Percentiles rank a stretch among this genome's conserved stretches.
Conservation (phyloP, 441 rosid genomes). For the Gossypium davidsonii region DNA sequence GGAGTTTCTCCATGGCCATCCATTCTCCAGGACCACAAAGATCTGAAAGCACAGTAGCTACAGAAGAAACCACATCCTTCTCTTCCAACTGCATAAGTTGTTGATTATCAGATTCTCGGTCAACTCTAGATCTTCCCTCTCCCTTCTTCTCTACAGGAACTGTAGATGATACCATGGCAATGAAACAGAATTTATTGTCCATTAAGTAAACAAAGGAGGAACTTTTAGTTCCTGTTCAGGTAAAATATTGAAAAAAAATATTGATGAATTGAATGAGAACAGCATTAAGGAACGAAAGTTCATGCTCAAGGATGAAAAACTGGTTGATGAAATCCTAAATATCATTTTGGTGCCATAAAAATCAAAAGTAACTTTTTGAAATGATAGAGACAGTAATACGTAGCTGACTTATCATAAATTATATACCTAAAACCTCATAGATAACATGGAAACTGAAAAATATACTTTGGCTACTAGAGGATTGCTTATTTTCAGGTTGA, state of each 20-base stretch:
- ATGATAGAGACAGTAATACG: not conserved
- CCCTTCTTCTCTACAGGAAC: slow-evolving; percentile 60
- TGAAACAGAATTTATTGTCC: slow-evolving; percentile 11
- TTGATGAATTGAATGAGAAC: not conserved
- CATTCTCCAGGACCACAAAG: slow-evolving; percentile 97
- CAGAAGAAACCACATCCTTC: slow-evolving; percentile 95
- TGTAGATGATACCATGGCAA: slow-evolving; percentile 22
- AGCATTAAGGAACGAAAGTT: not conserved
- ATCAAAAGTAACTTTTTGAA: not conserved
- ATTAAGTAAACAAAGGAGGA: not conserved
- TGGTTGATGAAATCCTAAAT: not conserved
- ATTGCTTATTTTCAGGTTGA: not conserved
- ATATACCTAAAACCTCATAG: not conserved
- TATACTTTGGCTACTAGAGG: not conserved
- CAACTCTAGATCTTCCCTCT: slow-evolving; percentile 66
- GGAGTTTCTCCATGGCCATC: slow-evolving; percentile 97
- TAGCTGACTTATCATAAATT: not conserved
- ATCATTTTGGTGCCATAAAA: not conserved
- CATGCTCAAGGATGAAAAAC: not conserved
- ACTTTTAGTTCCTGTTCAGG: not conserved
- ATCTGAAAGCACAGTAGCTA: slow-evolving; percentile 94
- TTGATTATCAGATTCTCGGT: slow-evolving; percentile 85
- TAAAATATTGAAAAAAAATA: not conserved
- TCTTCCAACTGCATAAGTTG: slow-evolving; percentile 85
- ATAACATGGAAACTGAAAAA: not conserved